Evolutionary conservation across 2,329 filamentous ascomycete species (phyloP).

Genomic region (Verticillium longisporum): DNA sequence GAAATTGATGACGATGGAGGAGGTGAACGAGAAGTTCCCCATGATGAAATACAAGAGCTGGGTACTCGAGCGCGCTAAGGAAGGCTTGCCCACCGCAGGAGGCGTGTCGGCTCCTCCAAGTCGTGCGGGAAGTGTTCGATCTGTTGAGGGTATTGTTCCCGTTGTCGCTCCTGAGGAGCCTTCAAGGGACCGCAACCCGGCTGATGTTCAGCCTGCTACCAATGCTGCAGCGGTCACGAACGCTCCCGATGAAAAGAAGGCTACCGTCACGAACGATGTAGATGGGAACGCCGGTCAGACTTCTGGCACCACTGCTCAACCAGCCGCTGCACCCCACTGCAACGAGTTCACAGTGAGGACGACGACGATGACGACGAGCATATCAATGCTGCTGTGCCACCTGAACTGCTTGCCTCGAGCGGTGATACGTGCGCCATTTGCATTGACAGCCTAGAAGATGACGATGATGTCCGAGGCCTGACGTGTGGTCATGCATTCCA

Average conservation of each 20-base stretch:
- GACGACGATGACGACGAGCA: conserved; percentile 73
- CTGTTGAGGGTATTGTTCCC: conserved; percentile 51
- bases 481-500: conserved; percentile 99
- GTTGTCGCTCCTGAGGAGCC: conserved; percentile 24
- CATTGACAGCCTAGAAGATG: conserved; percentile 87
- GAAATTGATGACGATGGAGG: conserved; percentile 98
- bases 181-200: conserved; percentile 32
- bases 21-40: conserved; percentile 96
- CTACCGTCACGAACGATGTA: conserved; percentile 12
- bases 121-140: conserved; percentile 65
- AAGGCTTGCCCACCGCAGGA: conserved; percentile 77
- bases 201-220: conserved; percentile 28
- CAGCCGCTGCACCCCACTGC: conserved; percentile 18
- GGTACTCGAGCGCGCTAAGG: conserved; percentile 74
- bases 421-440: conserved; percentile 96
- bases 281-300: conserved; percentile 12
- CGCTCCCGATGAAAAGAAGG: not conserved
- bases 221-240: conserved; percentile 11
- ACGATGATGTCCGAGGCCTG: conserved; percentile 89
- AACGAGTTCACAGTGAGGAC: conserved; percentile 41
- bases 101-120: conserved; percentile 73
- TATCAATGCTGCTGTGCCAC: conserved; percentile 74
- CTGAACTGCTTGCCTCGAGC: conserved; percentile 71
- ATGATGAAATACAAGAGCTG: conserved; percentile 95
- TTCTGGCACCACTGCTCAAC: not conserved